Conservation (phyloP, 345 rosid species). For the Salix suchowensis region DNA sequence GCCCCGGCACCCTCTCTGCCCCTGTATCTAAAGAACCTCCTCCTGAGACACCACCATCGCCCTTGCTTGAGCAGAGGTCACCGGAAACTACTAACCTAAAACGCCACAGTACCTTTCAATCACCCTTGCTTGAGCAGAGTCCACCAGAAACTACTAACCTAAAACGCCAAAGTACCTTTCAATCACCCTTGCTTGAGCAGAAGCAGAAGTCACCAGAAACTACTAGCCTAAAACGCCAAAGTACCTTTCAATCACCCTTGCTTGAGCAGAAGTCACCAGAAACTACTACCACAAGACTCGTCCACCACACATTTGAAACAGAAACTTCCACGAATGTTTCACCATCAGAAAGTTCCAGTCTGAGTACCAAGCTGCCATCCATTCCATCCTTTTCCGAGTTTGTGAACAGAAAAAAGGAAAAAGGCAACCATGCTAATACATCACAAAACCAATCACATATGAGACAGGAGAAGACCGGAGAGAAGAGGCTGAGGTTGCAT, state of each 20-base stretch:
- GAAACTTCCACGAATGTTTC: conserved; percentile 13
- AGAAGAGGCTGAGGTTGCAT: conserved; percentile 57
- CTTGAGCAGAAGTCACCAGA: conserved; percentile 6
- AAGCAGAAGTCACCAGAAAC: conserved; percentile 10
- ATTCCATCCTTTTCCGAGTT: conserved; percentile 81
- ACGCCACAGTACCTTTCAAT: too few species aligned
- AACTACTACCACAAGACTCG: conserved; percentile 8
- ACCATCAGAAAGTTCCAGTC: conserved; percentile 12
- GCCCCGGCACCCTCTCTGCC: conserved; percentile 17
- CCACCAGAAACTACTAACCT: conserved; percentile 10
- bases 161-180: background rate
- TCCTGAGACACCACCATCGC: conserved; percentile 12
- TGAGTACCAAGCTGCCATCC: conserved; percentile 36
- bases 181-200: background rate
- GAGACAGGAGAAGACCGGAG: conserved; percentile 26
- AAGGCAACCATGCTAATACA: conserved; percentile 17
- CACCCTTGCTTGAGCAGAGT: background rate
- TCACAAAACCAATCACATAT: conserved; percentile 27
- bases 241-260: background rate
- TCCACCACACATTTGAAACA: background rate
- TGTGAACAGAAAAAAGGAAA: conserved; percentile 43
- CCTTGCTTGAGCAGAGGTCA: conserved; percentile 13
- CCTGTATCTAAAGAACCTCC: conserved; percentile 20
- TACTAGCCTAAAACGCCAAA: conserved; percentile 4
- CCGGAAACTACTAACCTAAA: background rate